Conservation (phyloP, 768 basidiomycete genomes). For the Psilocybe azurescens region DNA sequence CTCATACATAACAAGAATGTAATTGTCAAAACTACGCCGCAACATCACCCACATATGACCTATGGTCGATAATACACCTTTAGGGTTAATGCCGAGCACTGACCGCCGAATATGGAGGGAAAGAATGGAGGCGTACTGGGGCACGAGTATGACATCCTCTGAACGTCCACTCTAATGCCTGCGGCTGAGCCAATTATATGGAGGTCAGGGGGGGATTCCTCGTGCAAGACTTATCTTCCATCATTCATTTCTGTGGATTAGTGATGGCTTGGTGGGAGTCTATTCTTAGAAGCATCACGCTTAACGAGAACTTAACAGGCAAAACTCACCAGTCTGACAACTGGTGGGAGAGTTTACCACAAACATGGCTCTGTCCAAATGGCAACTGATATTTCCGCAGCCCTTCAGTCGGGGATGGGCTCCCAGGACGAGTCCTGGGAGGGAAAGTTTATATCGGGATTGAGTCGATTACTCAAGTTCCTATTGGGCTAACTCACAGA, state of each 20-base stretch:
- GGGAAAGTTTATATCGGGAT: slow-evolving; percentile 22
- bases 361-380: slow-evolving; percentile 14
- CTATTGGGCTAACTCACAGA: slow-evolving; percentile 28
- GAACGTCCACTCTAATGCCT: slow-evolving; percentile 17
- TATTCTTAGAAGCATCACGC: slow-evolving; percentile 21
- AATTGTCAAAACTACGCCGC: background rate
- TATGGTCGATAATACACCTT: background rate
- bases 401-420: slow-evolving; percentile 16
- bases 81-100: slow-evolving; percentile 3
- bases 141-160: background rate
- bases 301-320: slow-evolving; percentile 10
- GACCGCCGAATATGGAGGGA: background rate
- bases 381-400: slow-evolving; percentile 26
- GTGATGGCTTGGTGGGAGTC: slow-evolving; percentile 15
- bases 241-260: slow-evolving; percentile 19
- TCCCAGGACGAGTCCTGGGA: slow-evolving; percentile 26
- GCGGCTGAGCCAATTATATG: slow-evolving; percentile 4
- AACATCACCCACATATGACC: background rate
- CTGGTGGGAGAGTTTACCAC: slow-evolving; percentile 22
- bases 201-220: slow-evolving; percentile 16
- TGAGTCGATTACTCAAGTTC: slow-evolving; percentile 22
- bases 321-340: slow-evolving; percentile 12
- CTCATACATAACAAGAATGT: background rate
- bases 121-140: background rate
- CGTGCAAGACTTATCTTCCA: slow-evolving; percentile 21